A percentile compares a stretch with the other conserved stretches of the same genome.
These are phyloP conservation scores for Ogataea glucozyma DNA, from an alignment of 805 yeast genomes.

Conservation along the genomic window DNA sequence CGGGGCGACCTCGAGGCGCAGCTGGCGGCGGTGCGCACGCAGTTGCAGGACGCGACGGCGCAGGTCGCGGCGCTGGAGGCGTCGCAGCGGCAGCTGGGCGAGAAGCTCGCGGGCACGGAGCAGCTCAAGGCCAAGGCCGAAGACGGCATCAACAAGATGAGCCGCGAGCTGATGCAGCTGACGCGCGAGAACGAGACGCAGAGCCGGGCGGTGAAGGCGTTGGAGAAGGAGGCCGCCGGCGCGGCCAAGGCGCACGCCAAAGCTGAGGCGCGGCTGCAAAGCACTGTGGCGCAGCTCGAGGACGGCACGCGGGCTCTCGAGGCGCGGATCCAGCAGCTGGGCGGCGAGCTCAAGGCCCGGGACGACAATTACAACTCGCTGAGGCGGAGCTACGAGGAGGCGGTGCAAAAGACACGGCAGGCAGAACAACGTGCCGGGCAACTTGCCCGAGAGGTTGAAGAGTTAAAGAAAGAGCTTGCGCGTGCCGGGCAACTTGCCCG, in stretches of 20 bases:
- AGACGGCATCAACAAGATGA: slow-evolving; percentile 88
- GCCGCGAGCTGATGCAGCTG: slow-evolving; percentile 71
- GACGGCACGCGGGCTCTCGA: slow-evolving; percentile 26
- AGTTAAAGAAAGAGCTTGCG: slow-evolving; percentile 22
- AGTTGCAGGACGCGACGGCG: slow-evolving; percentile 23
- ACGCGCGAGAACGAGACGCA: slow-evolving; percentile 57
- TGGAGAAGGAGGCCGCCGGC: slow-evolving; percentile 43
- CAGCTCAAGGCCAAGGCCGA: slow-evolving; percentile 56
- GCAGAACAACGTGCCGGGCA: slow-evolving; percentile 33
- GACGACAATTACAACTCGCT: slow-evolving; percentile 30
- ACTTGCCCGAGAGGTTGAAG: slow-evolving; percentile 20
- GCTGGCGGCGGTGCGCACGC: slow-evolving; percentile 23
- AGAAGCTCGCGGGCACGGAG: slow-evolving; percentile 34
- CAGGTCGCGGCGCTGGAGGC: slow-evolving; percentile 24
- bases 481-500: slow-evolving; percentile 32
- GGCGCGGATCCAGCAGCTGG: slow-evolving; percentile 14
- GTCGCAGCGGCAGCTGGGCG: slow-evolving; percentile 31
- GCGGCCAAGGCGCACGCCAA: slow-evolving; percentile 39
- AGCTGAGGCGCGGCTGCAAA: slow-evolving; percentile 27
- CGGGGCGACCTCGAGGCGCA: slow-evolving; percentile 38
- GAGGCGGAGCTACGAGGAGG: slow-evolving; percentile 26
- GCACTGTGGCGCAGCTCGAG: slow-evolving; percentile 26
- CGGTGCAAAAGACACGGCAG: slow-evolving; percentile 26
- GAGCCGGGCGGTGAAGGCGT: slow-evolving; percentile 42
- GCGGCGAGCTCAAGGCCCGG: slow-evolving; percentile 23